phyloP scores from a whole-genome alignment of 495 filamentous ascomycete genomes.

The Penicillium coffeae region DNA sequence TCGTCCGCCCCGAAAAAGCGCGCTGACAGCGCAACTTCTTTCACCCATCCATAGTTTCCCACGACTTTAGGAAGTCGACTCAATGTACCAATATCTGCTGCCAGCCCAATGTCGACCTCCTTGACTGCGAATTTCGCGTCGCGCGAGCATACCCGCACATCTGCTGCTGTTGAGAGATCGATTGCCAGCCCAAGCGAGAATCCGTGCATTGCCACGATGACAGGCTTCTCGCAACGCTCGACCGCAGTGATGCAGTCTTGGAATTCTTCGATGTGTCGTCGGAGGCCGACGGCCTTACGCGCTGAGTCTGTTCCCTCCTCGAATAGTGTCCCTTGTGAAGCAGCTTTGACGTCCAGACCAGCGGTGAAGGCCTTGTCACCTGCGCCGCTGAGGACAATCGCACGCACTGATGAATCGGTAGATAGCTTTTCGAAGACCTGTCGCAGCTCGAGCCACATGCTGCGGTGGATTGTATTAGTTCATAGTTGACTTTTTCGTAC shows the following conservation, averaged over 20 bases:
- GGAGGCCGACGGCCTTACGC: conserved; percentile 60
- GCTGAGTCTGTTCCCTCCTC: conserved; percentile 51
- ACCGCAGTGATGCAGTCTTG: conserved; percentile 72
- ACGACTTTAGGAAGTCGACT: conserved; percentile 82
- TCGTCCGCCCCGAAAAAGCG: conserved; percentile 75
- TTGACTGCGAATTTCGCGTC: conserved; percentile 74
- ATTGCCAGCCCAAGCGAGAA: conserved; percentile 77
- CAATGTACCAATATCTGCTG: conserved; percentile 89
- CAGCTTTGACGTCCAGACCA: conserved; percentile 71
- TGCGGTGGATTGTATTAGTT: conserved; percentile 13
- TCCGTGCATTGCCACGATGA: conserved; percentile 82
- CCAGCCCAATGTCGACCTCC: conserved; percentile 92
- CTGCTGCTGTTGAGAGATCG: conserved; percentile 73
- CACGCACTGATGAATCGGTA: conserved; percentile 64
- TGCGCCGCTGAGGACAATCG: conserved; percentile 75
- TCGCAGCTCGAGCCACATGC: conserved; percentile 86
- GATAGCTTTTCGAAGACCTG: conserved; percentile 72
- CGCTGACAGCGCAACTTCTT: conserved; percentile 80
- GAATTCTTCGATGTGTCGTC: conserved; percentile 68
- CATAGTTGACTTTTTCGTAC: no score
- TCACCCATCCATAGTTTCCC: conserved; percentile 76
- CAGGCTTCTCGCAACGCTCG: conserved; percentile 89
- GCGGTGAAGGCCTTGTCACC: conserved; percentile 83
- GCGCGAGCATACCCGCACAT: conserved; percentile 69
- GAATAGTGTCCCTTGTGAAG: conserved; percentile 34